Evolutionary conservation across 2,329 filamentous ascomycete genomes (phyloP), one percentile per base, ranked within the genome.

Genomic region (Pseudogymnoascus sp.): DNA sequence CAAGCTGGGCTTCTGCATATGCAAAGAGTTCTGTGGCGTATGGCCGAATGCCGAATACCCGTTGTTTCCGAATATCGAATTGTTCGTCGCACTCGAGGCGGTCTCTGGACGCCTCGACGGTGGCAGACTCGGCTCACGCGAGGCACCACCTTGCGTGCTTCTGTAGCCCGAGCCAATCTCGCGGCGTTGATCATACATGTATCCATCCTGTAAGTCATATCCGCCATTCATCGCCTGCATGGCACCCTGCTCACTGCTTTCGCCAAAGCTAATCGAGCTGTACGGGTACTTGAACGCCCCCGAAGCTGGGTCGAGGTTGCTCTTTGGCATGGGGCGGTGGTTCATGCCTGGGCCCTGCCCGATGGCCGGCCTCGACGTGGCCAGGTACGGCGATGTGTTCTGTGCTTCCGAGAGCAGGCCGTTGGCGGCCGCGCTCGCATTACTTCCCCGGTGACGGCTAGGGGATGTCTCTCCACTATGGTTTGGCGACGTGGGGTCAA

Each of bases 381-480:
- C 70, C 67, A 80, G 84, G 68, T 80, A 79, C 38, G 78, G 70
- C 31, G 76, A 72, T 66, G 76, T 72, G 64, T 76, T 79, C 47
- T 76, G 72, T 10, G 78, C 67, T 47, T 82, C 81, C 37, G 73
- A 69, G 5, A 79, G 69, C 21, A 23, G 21, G n/a, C 68, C 69
- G 33, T 72, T 70, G 21, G 69, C 64, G 16, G 72, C 68, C 1
- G 73, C 69, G 65, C 72, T 74, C 33, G 77, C 73, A 31, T 79
- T 77, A 63, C 75, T 77, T 44, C 82, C 77, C 65, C 84, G 80
- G 35, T 79, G 78, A 63, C 82, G 78, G 47, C 80, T 80, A 2
- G 87, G 85, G 12, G 87, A 88, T 35, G 81, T 81, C 66, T 78
- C 83, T 63, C 79, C 79, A 37, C 73, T 74, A 42, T 69, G 70